Conservation (phyloP, 2,329 filamentous ascomycete species). For the Trichoderma guizhouense region DNA sequence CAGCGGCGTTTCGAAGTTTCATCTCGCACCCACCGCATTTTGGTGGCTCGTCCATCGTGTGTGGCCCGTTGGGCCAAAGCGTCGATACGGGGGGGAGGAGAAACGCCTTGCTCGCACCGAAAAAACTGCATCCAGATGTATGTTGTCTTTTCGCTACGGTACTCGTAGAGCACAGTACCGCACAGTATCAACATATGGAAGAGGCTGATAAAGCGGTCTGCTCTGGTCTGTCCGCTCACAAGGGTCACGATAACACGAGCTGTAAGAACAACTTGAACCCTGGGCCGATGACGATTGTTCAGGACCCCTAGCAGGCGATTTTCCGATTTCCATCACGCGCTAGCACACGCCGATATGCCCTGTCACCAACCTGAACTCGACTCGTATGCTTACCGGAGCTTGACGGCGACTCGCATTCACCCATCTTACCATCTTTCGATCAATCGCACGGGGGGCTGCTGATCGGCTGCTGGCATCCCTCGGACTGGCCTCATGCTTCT, state of each 20-base stretch:
- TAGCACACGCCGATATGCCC: neutral
- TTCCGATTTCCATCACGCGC: neutral
- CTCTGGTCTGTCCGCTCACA: neutral
- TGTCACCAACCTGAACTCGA: neutral
- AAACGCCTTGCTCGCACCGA: neutral
- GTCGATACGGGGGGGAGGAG: neutral
- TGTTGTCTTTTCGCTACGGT: neutral
- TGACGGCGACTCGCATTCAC: neutral
- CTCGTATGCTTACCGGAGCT: neutral
- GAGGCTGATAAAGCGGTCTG: neutral
- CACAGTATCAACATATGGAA: neutral
- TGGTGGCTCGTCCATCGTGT: slow-evolving; percentile 4
- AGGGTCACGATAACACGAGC: neutral
- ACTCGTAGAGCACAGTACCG: neutral
- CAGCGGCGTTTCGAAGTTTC: slow-evolving; percentile 26
- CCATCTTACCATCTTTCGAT: neutral
- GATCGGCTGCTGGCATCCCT: slow-evolving; percentile 2
- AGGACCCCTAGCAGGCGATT: neutral
- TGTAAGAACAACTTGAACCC: neutral
- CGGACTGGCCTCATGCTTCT: neutral
- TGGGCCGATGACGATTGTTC: neutral
- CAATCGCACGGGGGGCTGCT: neutral
- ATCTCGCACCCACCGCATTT: slow-evolving; percentile 6
- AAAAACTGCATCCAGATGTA: neutral
- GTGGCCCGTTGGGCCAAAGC: neutral